Conservation (phyloP, 495 filamentous ascomycete genomes). For the Beverwykella pulmonaria region DNA sequence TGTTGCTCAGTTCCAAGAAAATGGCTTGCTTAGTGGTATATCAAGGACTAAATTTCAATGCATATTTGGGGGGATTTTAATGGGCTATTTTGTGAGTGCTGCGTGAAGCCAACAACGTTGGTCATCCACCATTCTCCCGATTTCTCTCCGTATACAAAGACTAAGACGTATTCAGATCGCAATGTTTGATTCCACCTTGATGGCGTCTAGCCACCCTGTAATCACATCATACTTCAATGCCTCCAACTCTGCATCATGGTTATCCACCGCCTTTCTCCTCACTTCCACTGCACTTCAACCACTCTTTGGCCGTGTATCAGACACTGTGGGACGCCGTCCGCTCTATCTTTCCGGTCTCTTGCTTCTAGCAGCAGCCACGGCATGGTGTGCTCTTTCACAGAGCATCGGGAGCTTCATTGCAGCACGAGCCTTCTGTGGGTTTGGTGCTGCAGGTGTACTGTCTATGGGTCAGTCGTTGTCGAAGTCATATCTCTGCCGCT, state of each 20-base stretch:
- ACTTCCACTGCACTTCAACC: constrained; percentile 76
- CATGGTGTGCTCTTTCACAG: constrained; percentile 72
- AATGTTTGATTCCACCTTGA: constrained; percentile 75
- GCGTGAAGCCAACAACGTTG: too few relatives aligned
- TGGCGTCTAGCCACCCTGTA: constrained; percentile 80
- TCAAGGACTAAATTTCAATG: constrained; percentile 52
- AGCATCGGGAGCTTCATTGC: constrained; percentile 73
- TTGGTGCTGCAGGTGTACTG: constrained; percentile 74
- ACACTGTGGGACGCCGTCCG: constrained; percentile 70
- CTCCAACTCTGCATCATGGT: constrained; percentile 77
- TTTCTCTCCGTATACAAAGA: background rate
- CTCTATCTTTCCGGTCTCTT: constrained; percentile 66
- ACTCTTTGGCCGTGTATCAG: constrained; percentile 70
- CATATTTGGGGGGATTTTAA: constrained; percentile 55
- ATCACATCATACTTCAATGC: constrained; percentile 78
- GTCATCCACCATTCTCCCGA: too few relatives aligned
- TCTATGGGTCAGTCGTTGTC: constrained; percentile 56
- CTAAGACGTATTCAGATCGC: constrained; percentile 45
- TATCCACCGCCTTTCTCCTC: constrained; percentile 78
- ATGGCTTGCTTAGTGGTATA: constrained; percentile 32
- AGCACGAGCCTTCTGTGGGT: constrained; percentile 71
- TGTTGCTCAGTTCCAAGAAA: constrained; percentile 8
- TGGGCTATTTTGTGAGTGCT: constrained; percentile 51
- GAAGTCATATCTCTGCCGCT: background rate
- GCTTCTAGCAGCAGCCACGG: constrained; percentile 67